These are phyloP conservation scores for Rhamnella rubrinervis DNA, from an alignment of 331 rosid species.

Conservation along the genomic window DNA sequence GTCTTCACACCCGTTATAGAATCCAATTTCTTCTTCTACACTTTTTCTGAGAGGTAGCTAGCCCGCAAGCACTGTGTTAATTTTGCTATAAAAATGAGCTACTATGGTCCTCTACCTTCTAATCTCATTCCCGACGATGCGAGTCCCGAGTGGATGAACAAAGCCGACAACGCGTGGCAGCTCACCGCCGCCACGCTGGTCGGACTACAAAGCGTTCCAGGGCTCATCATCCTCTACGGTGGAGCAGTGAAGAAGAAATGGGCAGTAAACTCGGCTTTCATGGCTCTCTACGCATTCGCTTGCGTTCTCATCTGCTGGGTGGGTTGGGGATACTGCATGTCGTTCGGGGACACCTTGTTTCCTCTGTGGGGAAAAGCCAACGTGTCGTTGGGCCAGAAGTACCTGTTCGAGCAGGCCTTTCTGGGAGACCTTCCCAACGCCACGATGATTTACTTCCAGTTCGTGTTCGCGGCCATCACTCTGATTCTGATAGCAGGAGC, in stretches of 20 bases:
- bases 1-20: too few species aligned
- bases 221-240: slow-evolving; percentile 31
- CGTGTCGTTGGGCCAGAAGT: slow-evolving; percentile 15
- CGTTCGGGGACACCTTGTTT: slow-evolving; percentile 24
- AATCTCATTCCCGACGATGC: slow-evolving; percentile 1
- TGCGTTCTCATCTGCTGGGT: slow-evolving; percentile 34
- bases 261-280: slow-evolving; percentile 39
- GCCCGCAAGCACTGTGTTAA: neutral
- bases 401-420: neutral
- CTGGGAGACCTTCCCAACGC: slow-evolving; percentile 22
- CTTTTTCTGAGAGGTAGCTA: too few species aligned
- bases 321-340: slow-evolving; percentile 31
- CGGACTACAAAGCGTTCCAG: slow-evolving; percentile 33
- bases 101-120: slow-evolving; percentile 10
- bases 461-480: slow-evolving; percentile 38
- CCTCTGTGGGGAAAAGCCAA: slow-evolving; percentile 28
- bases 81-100: slow-evolving; percentile 9
- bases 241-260: slow-evolving; percentile 43
- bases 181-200: slow-evolving; percentile 32
- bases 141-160: slow-evolving; percentile 33
- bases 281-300: slow-evolving; percentile 34
- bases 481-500: slow-evolving; percentile 33
- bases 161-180: slow-evolving; percentile 43
- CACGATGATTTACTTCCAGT: slow-evolving; percentile 35
- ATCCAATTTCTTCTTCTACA: too few species aligned